Base-by-base conservation (phyloP, 768 basidiomycete genomes). In the Heimioporus sp. region DNA sequence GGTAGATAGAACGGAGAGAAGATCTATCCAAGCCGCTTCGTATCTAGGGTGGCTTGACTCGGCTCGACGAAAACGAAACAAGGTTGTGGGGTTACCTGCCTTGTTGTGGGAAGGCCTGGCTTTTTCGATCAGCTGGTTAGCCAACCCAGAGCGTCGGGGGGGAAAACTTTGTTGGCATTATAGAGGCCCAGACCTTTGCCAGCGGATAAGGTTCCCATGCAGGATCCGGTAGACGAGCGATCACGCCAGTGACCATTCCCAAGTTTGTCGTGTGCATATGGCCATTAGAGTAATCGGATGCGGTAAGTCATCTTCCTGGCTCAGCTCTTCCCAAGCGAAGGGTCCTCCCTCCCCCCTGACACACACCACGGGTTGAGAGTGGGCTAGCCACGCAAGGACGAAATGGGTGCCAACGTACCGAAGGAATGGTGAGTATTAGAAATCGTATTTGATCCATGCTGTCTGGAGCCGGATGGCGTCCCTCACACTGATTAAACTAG, bases 1-100 rank as follows among this genome's bases (percentile, higher is more conserved):
- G 53, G 60, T 41, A 60, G 58, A 63, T 64, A 54, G 54, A 53
- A 64, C 56, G 58, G 64, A 53, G 16, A 28, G 50, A 51, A 60
- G 52, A 58, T 63, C 49, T 53, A 44, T 16, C 35, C 37, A 35
- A 38, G 24, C 43, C 49, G 30, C 58, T 53, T 63, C 48, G 20
- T 55, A 56, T 56, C 44, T 46, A 55, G 57, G 59, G 59, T 56
- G 20, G 24, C 54, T 57, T 58, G 56, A 52, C 53, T 52, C 52
- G 48, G 19, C 43, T 56, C 45, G 17, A 17, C 19, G 8, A 40
- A 48, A 59, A 50, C 46, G 24, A 30, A 51, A 60, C 49, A 58
- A 61, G 55, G 58, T 61, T 61, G 47, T 21, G 49, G 61, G 58
- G 52, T 52, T 21, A 39, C 47, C 35, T 30, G 20, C 37, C 53